Evolutionary conservation across 2,329 filamentous ascomycete species (phyloP).

Genomic region (Phialophora tarda): DNA sequence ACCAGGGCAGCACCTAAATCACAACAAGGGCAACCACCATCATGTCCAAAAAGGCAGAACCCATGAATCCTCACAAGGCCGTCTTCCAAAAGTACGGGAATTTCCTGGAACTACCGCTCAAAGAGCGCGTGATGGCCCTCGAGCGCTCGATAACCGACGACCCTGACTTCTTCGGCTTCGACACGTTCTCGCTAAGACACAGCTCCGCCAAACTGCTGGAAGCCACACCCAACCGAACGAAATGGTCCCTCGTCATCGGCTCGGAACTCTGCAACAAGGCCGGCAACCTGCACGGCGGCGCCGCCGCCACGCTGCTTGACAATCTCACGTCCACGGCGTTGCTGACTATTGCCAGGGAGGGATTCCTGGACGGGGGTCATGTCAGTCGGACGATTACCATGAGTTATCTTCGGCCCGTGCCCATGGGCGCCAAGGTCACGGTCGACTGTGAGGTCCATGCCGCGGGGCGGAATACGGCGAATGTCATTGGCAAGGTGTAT

Average conservation of each 20-base stretch:
- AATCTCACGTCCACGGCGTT: constrained; percentile 66
- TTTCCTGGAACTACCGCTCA: constrained; percentile 22
- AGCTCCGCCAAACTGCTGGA: constrained; percentile 23
- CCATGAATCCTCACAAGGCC: constrained; percentile 12
- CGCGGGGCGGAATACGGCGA: constrained; percentile 32
- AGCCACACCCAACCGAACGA: constrained; percentile 26
- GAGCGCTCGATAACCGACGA: constrained; percentile 23
- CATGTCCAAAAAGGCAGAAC: constrained; percentile 16
- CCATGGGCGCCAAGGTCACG: constrained; percentile 24
- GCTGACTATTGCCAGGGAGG: constrained; percentile 61
- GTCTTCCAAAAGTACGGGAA: constrained; percentile 17
- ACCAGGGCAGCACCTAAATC: not conserved
- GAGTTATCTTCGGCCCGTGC: constrained; percentile 33
- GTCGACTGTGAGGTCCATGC: constrained; percentile 32
- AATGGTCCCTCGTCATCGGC: constrained; percentile 31
- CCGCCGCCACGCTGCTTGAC: constrained; percentile 71
- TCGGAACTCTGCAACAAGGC: constrained; percentile 33
- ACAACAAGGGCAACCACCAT: constrained; percentile 5
- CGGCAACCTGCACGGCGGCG: constrained; percentile 44
- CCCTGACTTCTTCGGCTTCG: constrained; percentile 32
- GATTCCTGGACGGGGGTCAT: constrained; percentile 63
- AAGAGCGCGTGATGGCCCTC: constrained; percentile 30
- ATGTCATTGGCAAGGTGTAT: constrained; percentile 33
- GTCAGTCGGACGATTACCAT: constrained; percentile 37
- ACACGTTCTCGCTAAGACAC: constrained; percentile 24